Evolutionary conservation across 208 protist species (phyloP).

Genomic region (Trypanosomatidae sp.): DNA sequence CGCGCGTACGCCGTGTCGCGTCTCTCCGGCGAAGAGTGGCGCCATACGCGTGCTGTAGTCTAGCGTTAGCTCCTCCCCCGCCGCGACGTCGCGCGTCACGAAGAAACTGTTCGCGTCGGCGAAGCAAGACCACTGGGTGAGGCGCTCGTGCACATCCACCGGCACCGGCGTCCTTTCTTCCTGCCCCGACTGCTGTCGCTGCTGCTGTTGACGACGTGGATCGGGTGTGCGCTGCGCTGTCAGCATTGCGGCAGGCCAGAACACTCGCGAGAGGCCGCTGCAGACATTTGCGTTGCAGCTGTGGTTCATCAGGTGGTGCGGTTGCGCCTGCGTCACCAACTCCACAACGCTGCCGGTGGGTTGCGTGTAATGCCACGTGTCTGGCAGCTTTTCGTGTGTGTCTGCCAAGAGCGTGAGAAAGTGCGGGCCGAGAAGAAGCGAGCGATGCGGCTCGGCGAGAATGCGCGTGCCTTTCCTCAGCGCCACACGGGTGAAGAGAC

Average conservation of each 20-base stretch:
- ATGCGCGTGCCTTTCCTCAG: conserved; percentile 60
- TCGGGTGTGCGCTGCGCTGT: background rate
- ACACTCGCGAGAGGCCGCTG: conserved; percentile 54
- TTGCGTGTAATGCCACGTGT: conserved; percentile 80
- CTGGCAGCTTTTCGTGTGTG: conserved; percentile 60
- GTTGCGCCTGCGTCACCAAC: conserved; percentile 62
- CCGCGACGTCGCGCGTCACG: conserved; percentile 52
- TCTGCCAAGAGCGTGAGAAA: conserved; percentile 54
- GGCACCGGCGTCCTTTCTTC: too few relatives aligned
- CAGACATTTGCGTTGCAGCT: conserved; percentile 73
- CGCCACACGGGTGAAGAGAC: conserved; percentile 42
- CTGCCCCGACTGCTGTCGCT: background rate
- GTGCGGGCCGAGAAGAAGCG: conserved; percentile 46
- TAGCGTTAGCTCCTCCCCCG: conserved; percentile 68
- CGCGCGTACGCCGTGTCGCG: conserved; percentile 12
- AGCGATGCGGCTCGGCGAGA: conserved; percentile 47
- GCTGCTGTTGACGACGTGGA: background rate
- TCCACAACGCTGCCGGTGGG: conserved; percentile 58
- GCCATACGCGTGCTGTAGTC: conserved; percentile 65
- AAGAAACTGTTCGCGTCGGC: conserved; percentile 80
- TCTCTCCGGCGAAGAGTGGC: conserved; percentile 42
- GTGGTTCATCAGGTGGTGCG: conserved; percentile 80
- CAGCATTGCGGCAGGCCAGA: conserved; percentile 46
- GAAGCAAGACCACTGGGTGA: conserved; percentile 50
- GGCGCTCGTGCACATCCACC: conserved; percentile 23